Base-by-base conservation (phyloP, 345 rosid species). In the Mallotus nudiflorus region DNA sequence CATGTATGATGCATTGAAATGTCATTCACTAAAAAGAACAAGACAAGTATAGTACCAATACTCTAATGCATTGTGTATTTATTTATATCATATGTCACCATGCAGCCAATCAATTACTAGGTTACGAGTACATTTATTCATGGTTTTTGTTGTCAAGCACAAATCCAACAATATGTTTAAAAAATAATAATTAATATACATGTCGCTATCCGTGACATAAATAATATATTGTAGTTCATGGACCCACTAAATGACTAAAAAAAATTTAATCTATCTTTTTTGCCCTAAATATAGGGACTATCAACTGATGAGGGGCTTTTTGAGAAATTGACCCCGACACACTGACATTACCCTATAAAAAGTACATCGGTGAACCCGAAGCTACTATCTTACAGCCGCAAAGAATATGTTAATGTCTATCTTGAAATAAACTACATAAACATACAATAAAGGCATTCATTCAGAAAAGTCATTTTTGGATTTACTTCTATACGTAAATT, bases 371-470 rank as follows among this genome's bases (percentile, higher is more conserved):
- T 29, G 62, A 64, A 45, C 11, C 24, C 69, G 45, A 55, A 45
- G 69, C 48, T 63, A 11, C 53, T 28, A 28, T 52, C 68, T 45
- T 52, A 42, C 55, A 61, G 37, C 50, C 12, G 27, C 61, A 62
- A 62, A 40, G 57, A 35, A 48, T 67, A 67, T 33, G 3, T 51
- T n/a, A 14, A 37, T 11, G 40, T 13, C 45, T 15, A 57, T 59
- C 9, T 35, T 55, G 71, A 56, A 68, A 58, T 59, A 35, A n/a
- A 20, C 57, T 48, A 13, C 53, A 45, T 0, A 27, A 29, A 16
- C n/a, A n/a, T n/a, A n/a, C n/a, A n/a, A 1, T 22, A 14, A 59
- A 5, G 27, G 6, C 19, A 10, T 1, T 39, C 37, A 31, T 59
- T 33, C 10, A 35, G n/a, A n/a, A n/a, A n/a, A 15, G 45, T 46